These are phyloP conservation scores for Candida smagusa DNA, from an alignment of 1,139 yeast species.

Conservation along the genomic window DNA sequence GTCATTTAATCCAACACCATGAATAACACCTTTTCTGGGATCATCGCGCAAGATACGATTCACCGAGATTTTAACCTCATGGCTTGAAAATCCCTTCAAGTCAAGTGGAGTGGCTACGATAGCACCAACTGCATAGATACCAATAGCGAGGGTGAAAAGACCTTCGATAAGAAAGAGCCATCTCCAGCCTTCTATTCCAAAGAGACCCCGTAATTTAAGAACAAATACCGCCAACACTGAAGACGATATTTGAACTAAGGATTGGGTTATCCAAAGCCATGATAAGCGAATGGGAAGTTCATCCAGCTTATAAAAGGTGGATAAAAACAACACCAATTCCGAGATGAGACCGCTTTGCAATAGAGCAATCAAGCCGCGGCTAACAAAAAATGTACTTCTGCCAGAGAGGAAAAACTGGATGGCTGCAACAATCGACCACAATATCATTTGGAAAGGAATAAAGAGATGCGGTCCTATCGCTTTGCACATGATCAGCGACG, in stretches of 20 bases:
- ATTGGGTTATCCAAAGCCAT: conserved; percentile 18
- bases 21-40: conserved; percentile 20
- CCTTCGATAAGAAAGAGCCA: conserved; percentile 74
- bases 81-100: conserved; percentile 22
- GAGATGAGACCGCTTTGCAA: conserved; percentile 34
- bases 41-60: conserved; percentile 19
- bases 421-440: conserved; percentile 31
- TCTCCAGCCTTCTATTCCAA: conserved; percentile 50
- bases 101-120: conserved; percentile 16
- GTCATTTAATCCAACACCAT: conserved; percentile 11
- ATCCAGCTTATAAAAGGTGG: conserved; percentile 25
- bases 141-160: conserved; percentile 38
- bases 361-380: conserved; percentile 27
- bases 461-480: conserved; percentile 30
- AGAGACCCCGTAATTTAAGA: conserved; percentile 13
- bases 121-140: conserved; percentile 12
- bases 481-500: conserved; percentile 32
- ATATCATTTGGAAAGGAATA: conserved; percentile 30
- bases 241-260: conserved; percentile 14
- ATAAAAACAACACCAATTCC: conserved; percentile 26
- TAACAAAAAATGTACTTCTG: conserved; percentile 23
- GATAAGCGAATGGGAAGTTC: conserved; percentile 26
- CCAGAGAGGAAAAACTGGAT: conserved; percentile 24
- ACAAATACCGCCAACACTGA: conserved; percentile 15
- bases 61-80: conserved; percentile 17